These are phyloP conservation scores for Stephanodiscus triporus DNA, from an alignment of 108 stramenopile genomes.

Conservation along the genomic window DNA sequence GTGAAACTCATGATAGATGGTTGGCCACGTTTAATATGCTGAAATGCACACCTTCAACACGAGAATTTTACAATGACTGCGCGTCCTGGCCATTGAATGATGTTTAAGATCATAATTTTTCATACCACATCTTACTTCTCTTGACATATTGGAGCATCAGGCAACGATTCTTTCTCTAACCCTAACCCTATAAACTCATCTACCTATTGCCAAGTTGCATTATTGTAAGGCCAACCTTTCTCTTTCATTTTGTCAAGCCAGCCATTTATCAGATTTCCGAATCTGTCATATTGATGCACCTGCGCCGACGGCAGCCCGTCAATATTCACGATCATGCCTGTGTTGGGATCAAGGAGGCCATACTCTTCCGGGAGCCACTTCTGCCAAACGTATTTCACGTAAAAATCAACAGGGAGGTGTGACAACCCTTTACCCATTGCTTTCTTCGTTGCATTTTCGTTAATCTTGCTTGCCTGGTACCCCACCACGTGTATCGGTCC, in stretches of 20 bases:
- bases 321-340: slow-evolving; percentile 12
- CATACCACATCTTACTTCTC: no score
- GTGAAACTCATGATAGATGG: slow-evolving; percentile 20
- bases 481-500: neutral
- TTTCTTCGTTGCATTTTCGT: neutral
- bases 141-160: no score
- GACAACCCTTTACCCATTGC: neutral
- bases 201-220: slow-evolving; percentile 29
- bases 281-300: slow-evolving; percentile 19
- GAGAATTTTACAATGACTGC: neutral
- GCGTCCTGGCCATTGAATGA: neutral
- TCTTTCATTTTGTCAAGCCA: slow-evolving; percentile 17
- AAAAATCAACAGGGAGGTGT: neutral
- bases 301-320: slow-evolving; percentile 22
- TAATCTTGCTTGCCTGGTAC: neutral
- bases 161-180: no score
- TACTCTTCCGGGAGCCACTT: neutral
- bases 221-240: slow-evolving; percentile 21
- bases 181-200: no score
- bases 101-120: neutral
- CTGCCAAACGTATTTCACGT: neutral
- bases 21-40: neutral
- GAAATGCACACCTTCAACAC: neutral
- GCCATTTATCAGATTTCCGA: neutral
- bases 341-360: slow-evolving; percentile 5